Conservation (phyloP, 768 basidiomycete genomes). For the Leucocoprinus sp. region DNA sequence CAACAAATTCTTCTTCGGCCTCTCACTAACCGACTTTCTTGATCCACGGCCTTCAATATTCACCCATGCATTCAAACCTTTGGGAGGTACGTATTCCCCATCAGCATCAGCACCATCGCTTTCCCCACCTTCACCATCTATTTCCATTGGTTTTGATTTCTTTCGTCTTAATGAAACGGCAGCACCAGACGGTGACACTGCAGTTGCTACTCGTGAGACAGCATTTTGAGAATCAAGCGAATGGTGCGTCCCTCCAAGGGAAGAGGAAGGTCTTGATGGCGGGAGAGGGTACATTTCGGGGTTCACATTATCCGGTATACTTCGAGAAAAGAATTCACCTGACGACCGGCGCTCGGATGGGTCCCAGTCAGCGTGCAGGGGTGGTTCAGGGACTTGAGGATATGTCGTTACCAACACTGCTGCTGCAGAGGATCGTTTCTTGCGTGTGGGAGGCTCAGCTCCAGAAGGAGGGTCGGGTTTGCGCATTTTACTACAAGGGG, state of each 20-base stretch:
- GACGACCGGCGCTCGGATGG: constrained; percentile 12
- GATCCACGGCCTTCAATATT: constrained; percentile 46
- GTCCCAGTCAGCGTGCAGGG: constrained; percentile 28
- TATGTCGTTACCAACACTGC: constrained; percentile 23
- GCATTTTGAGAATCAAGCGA: constrained; percentile 14
- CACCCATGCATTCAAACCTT: constrained; percentile 33
- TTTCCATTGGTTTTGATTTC: constrained; percentile 39
- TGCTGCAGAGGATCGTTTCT: constrained; percentile 42
- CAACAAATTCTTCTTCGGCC: constrained; percentile 17
- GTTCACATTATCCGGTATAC: constrained; percentile 18
- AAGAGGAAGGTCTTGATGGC: constrained; percentile 20
- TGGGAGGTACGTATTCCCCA: constrained; percentile 43
- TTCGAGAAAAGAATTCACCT: constrained; percentile 5
- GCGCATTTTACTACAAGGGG: constrained; percentile 67
- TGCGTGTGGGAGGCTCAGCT: constrained; percentile 21
- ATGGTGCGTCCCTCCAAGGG: constrained; percentile 24
- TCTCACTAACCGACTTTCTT: constrained; percentile 22
- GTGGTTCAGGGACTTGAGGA: constrained; percentile 16
- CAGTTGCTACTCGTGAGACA: constrained; percentile 19
- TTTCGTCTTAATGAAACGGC: constrained; percentile 35
- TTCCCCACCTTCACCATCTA: constrained; percentile 42
- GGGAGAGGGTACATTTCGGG: constrained; percentile 30
- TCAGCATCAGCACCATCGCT: constrained; percentile 69
- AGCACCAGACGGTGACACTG: constrained; percentile 18
- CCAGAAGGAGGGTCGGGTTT: constrained; percentile 59